These are phyloP conservation scores for Tulasnella sp. DNA, from an alignment of 768 basidiomycete species.

Conservation along the genomic window DNA sequence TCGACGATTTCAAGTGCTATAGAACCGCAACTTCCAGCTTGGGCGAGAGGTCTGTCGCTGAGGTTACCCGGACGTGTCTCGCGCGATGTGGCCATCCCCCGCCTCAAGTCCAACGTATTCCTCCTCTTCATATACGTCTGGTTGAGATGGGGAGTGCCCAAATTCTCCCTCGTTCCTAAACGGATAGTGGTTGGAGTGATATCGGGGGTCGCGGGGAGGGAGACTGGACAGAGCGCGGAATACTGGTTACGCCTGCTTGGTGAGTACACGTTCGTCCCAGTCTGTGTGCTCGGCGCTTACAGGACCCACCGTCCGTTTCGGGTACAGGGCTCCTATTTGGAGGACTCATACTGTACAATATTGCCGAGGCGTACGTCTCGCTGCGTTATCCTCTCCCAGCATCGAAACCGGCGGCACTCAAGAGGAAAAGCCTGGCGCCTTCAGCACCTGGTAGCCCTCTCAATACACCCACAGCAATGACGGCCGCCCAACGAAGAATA, in stretches of 20 bases:
- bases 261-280: not conserved
- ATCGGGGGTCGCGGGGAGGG: not conserved
- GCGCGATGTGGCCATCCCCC: constrained; percentile 17
- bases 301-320: not conserved
- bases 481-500: constrained; percentile 17
- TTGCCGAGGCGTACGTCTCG: not conserved
- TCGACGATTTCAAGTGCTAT: not conserved
- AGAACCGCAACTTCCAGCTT: not conserved
- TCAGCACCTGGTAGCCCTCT: not conserved
- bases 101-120: constrained; percentile 17
- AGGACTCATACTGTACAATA: not conserved
- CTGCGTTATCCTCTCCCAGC: not conserved
- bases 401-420: not conserved
- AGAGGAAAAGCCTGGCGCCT: not conserved
- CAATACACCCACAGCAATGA: constrained; percentile 17
- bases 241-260: not conserved
- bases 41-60: not conserved
- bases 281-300: not conserved
- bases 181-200: not conserved
- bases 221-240: not conserved
- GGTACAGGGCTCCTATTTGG: not conserved
- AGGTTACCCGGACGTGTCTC: constrained; percentile 1
- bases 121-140: constrained; percentile 23
- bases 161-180: constrained; percentile 13
- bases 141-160: constrained; percentile 15